Evolutionary conservation across 352 stramenopile genomes (phyloP).

Genomic region (Phytophthora europaea): DNA sequence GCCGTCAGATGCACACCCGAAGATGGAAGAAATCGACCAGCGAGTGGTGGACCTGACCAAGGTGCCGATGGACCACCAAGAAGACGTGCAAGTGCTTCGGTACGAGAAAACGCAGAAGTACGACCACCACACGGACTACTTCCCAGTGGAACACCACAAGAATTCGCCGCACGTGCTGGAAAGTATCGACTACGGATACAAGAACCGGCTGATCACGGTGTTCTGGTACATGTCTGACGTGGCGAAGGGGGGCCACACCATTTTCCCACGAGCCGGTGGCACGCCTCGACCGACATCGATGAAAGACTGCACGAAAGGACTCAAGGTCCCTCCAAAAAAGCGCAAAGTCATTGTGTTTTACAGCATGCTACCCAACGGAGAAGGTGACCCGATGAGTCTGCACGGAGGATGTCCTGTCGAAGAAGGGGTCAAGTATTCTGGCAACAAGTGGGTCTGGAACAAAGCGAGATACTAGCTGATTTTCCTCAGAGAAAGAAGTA

Average conservation of each 20-base stretch:
- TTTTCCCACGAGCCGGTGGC: slow-evolving; percentile 76
- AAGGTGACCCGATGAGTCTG: slow-evolving; percentile 76
- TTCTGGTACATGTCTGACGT: slow-evolving; percentile 93
- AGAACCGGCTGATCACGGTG: slow-evolving; percentile 89
- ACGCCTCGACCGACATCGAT: slow-evolving; percentile 52
- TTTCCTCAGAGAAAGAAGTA: not conserved
- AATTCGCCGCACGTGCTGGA: slow-evolving; percentile 59
- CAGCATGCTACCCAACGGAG: slow-evolving; percentile 79
- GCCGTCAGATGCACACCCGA: slow-evolving; percentile 51
- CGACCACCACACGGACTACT: slow-evolving; percentile 83
- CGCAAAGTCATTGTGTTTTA: slow-evolving; percentile 90
- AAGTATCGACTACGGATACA: slow-evolving; percentile 72
- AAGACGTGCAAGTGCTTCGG: slow-evolving; percentile 79
- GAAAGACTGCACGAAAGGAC: slow-evolving; percentile 70
- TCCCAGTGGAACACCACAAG: slow-evolving; percentile 52
- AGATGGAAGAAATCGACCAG: slow-evolving; percentile 68
- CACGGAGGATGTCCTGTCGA: slow-evolving; percentile 80
- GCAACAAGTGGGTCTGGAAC: slow-evolving; percentile 91
- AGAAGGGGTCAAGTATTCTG: slow-evolving; percentile 82
- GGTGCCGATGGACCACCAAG: slow-evolving; percentile 64
- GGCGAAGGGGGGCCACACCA: slow-evolving; percentile 78
- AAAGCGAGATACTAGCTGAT: slow-evolving; percentile 48
- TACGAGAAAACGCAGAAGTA: slow-evolving; percentile 86
- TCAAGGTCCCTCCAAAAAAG: slow-evolving; percentile 78
- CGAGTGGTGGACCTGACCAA: slow-evolving; percentile 74